Conservation (phyloP, 176 grass and related monocot species). For the Puya raimondii region DNA sequence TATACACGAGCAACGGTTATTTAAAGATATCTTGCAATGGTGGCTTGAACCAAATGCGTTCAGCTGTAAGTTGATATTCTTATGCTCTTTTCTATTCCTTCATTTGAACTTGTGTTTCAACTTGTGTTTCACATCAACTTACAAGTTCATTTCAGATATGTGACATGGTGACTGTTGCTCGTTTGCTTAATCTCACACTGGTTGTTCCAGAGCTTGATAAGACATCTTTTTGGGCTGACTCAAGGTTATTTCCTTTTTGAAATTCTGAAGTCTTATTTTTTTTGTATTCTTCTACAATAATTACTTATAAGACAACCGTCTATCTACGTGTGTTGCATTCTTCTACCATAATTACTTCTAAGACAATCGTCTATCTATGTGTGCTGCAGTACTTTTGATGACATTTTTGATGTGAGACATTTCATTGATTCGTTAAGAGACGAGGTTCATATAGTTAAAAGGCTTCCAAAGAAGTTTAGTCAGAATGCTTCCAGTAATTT, state of each 20-base stretch:
- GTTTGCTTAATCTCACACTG: constrained; percentile 80
- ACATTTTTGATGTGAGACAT: constrained; percentile 89
- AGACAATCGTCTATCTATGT: constrained; percentile 4
- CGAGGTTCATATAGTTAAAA: constrained; percentile 69
- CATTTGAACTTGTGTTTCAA: background rate
- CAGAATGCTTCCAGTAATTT: constrained; percentile 21
- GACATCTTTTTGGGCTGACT: constrained; percentile 91
- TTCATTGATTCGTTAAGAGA: constrained; percentile 79
- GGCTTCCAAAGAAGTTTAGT: constrained; percentile 51
- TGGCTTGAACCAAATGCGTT: constrained; percentile 96
- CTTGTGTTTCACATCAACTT: background rate
- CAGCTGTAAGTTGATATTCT: constrained; percentile 42
- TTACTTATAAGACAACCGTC: constrained; percentile 5
- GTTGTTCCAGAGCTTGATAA: constrained; percentile 88
- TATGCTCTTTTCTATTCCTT: constrained; percentile 10
- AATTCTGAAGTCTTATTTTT: constrained; percentile 6
- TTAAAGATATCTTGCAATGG: constrained; percentile 94
- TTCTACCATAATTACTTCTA: constrained; percentile 14
- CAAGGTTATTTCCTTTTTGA: constrained; percentile 43
- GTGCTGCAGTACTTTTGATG: constrained; percentile 61
- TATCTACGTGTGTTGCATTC: constrained; percentile 1
- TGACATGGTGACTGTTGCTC: constrained; percentile 84
- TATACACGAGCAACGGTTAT: constrained; percentile 84
- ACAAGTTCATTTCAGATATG: constrained; percentile 55
- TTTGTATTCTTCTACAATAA: constrained; percentile 3